Base-by-base conservation (phyloP, 176 grass and related monocot species). In the Aegilops sharonensis region DNA sequence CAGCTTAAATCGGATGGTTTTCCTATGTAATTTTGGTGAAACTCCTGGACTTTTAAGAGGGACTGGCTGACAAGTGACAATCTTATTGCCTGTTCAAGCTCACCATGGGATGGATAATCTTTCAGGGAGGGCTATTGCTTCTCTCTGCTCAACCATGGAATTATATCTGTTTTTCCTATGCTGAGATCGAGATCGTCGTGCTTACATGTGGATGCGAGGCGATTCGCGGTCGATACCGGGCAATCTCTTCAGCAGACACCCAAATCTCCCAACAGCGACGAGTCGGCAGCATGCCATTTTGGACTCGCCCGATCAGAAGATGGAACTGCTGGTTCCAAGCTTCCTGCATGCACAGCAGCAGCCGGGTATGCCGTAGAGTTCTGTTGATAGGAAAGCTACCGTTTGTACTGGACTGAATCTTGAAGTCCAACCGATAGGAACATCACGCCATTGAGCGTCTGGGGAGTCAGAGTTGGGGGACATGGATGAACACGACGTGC, bases 201-300 rank as follows among this genome's bases (percentile, higher is more conserved):
- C 20, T 42, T 72, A 32, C n/a, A 48, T 86, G 84, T 87, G 73
- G 74, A 59, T 27, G 56, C 2, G 34, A 48, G 6, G 57, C 21
- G n/a, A 34, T 72, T 21, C 1, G 20, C 13, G 17, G 68, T 87
- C 80, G 5, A 14, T 63, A 82, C 68, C 68, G 4, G 36, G 60
- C 5, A 77, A 90, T 90, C 65, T 83, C 78, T 66, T 56, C 43
- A 21, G 25, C 14, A 17, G 10, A 9, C 37, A 29, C 63, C 74
- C 14, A 9, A 20, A 80, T 84, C 89, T 76, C n/a, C 21, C 18
- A 4, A 29, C 13, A 84, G 62, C 47, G 81, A 80, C 68, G 32
- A 20, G 67, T 23, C 15, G 89, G 72, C 14, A 36, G 48, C 80
- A 20, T 43, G 20, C 4, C 75, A 2, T 50, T 81, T 32, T 36